These are phyloP conservation scores for Fusarium sp. DNA, from an alignment of 2,329 filamentous ascomycete genomes.

Conservation along the genomic window DNA sequence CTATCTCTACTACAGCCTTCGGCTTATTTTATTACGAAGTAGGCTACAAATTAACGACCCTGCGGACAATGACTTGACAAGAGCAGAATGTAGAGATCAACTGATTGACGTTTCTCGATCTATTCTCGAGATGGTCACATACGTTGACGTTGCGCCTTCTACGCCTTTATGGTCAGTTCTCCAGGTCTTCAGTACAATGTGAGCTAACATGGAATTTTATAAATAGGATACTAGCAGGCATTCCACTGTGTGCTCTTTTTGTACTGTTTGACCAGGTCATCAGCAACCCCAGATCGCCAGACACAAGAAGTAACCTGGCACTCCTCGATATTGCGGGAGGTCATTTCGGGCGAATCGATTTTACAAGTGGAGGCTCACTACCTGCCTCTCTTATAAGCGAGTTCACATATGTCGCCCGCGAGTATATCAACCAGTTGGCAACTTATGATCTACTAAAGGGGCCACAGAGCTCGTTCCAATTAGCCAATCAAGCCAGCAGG, in stretches of 20 bases:
- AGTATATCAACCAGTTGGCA: slow-evolving; percentile 39
- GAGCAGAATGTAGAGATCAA: neutral
- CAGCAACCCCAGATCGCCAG: slow-evolving; percentile 28
- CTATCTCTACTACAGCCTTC: slow-evolving; percentile 41
- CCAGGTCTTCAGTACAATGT: rapidly evolving
- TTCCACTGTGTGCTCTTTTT: slow-evolving; percentile 40
- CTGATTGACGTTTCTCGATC: slow-evolving; percentile 33
- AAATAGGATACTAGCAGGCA: slow-evolving; percentile 21
- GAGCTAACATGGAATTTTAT: neutral
- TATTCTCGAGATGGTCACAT: slow-evolving; percentile 40
- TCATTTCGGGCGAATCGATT: slow-evolving; percentile 42
- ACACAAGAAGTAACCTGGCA: slow-evolving; percentile 36
- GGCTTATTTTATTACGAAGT: slow-evolving; percentile 28
- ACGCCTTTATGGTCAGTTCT: slow-evolving; percentile 38
- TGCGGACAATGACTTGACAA: neutral
- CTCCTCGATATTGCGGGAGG: slow-evolving; percentile 42
- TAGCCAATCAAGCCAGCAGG: neutral
- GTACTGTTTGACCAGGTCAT: slow-evolving; percentile 44
- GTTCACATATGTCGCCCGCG: slow-evolving; percentile 41
- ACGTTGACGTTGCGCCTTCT: slow-evolving; percentile 39
- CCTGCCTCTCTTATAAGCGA: slow-evolving; percentile 39
- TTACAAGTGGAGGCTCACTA: slow-evolving; percentile 31
- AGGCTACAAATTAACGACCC: slow-evolving; percentile 15
- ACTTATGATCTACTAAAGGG: neutral
- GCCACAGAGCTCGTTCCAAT: neutral